Evolutionary conservation across 306 rosid genomes (phyloP), one percentile per base, ranked within the genome.

Genomic region (Vachellia pachyceras): DNA sequence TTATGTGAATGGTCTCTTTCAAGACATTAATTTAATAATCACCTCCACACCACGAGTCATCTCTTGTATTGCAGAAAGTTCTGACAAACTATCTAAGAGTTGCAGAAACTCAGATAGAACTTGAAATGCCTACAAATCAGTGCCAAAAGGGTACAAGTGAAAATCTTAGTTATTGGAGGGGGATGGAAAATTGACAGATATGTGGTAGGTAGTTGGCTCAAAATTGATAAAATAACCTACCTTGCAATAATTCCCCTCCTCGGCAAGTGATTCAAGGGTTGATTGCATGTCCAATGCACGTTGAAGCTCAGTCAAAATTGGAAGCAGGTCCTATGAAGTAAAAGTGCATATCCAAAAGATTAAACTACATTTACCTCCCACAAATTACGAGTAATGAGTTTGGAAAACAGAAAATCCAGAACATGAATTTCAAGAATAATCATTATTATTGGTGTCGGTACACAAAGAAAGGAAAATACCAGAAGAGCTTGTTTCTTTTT

Each of bases 1-100:
- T 76, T 58, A 80, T 52, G 80, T 70, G 64, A 49, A 80, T 63
- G 77, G 67, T 76, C 68, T 76, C 54, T 47, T 76, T 82, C 35
- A 60, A 68, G 69, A 63, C 72, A 78, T 77, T 64, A 78, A 81
- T 63, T 71, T 25, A 86, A 85, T 52, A 84, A 79, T 88, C 85
- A 89, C 99, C 97, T 96, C 99, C 76, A 93, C 98, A 18, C 91
- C 97, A 77, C 82, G 90, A 75, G 97, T 90, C 97, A 96, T 96
- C 87, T 96, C 97, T 83, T 94, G 99, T 77, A 96, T 90, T 66
- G 89, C 97, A 50, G 95, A 92, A 81, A 96, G 92, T 74, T 90
- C 94, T 76, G 99, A 92, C 77, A 90, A 86, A 83, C 97, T 88
- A 85, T 96, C 99, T 76, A 96, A 81, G 80, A 96, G 87, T 89